Evolutionary conservation across 2,329 filamentous ascomycete species (phyloP).

Genomic region (Cryoendolithus antarcticus): DNA sequence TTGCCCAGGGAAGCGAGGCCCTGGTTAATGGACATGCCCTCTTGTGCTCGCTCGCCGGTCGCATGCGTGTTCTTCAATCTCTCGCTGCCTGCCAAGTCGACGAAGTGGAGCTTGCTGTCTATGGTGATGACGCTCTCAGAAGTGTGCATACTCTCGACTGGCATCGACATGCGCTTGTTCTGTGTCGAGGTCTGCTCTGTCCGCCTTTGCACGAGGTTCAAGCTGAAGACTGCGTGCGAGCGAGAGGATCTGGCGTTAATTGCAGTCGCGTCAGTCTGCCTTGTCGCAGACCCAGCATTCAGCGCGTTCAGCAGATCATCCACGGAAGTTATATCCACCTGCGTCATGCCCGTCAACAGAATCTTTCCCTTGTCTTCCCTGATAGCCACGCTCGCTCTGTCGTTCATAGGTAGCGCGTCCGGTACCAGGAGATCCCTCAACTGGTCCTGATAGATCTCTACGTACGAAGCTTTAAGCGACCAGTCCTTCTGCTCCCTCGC

Average conservation of each 20-base stretch:
- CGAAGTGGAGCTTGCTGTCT: constrained; percentile 97
- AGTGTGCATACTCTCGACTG: constrained; percentile 54
- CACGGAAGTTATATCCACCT: constrained; percentile 78
- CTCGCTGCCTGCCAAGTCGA: constrained; percentile 94
- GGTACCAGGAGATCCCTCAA: constrained; percentile 78
- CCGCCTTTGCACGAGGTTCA: constrained; percentile 85
- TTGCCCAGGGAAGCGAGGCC: constrained; percentile 91
- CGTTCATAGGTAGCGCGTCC: constrained; percentile 54
- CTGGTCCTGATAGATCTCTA: constrained; percentile 91
- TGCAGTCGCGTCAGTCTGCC: constrained; percentile 91
- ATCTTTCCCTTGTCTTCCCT: constrained; percentile 97
- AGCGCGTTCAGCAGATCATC: constrained; percentile 83
- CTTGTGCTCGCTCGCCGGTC: constrained; percentile 83
- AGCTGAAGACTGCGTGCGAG: constrained; percentile 91
- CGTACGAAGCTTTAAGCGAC: constrained; percentile 71
- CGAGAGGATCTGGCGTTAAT: constrained; percentile 97
- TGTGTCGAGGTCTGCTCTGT: constrained; percentile 43
- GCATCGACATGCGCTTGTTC: constrained; percentile 81
- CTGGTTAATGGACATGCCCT: constrained; percentile 97
- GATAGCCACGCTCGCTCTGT: constrained; percentile 74
- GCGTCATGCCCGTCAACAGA: constrained; percentile 75
- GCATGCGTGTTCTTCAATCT: constrained; percentile 93
- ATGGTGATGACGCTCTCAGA: constrained; percentile 60
- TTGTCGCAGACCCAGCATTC: constrained; percentile 84
- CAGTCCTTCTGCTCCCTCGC: constrained; percentile 37